These are phyloP conservation scores for Populus davidiana DNA, from an alignment of 345 rosid species.

Conservation along the genomic window DNA sequence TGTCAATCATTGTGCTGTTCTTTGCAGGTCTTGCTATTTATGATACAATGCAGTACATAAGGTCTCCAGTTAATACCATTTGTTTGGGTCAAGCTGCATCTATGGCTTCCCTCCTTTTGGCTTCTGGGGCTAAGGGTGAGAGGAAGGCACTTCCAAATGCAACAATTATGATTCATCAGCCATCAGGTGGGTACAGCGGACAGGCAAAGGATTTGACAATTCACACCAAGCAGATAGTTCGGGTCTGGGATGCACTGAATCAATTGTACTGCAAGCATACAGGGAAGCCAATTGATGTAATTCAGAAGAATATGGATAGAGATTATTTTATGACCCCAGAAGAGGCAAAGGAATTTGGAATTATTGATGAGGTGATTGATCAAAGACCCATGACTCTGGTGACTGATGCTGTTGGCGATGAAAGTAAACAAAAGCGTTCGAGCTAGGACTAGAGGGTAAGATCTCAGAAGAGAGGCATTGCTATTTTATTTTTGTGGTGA, in stretches of 20 bases:
- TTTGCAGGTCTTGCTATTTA: slow-evolving; percentile 87
- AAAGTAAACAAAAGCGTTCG: slow-evolving; percentile 58
- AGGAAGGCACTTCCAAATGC: slow-evolving; percentile 90
- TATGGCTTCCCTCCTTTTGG: slow-evolving; percentile 94
- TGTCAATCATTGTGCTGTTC: background rate
- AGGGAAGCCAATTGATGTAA: slow-evolving; percentile 63
- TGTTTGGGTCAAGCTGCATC: slow-evolving; percentile 99
- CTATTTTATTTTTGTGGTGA: background rate
- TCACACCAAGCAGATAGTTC: slow-evolving; percentile 91
- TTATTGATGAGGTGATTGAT: slow-evolving; percentile 93
- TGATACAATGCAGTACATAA: slow-evolving; percentile 94
- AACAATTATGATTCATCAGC: slow-evolving; percentile 95
- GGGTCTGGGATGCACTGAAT: slow-evolving; percentile 85
- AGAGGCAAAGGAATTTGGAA: slow-evolving; percentile 90
- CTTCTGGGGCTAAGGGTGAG: slow-evolving; percentile 90
- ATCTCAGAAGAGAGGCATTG: background rate
- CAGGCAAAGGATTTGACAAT: slow-evolving; percentile 94
- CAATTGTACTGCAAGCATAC: slow-evolving; percentile 73
- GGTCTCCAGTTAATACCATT: slow-evolving; percentile 82
- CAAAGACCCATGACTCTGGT: slow-evolving; percentile 78
- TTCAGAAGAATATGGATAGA: slow-evolving; percentile 92
- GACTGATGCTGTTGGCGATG: slow-evolving; percentile 68
- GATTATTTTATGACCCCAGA: slow-evolving; percentile 94
- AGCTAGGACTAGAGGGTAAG: slow-evolving; percentile 32
- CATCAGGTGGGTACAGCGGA: slow-evolving; percentile 96